Percentiles rank a stretch among this genome's conserved stretches.
Evolutionary conservation across 495 filamentous ascomycete genomes (phyloP).

Genomic region (Parathielavia appendiculata): DNA sequence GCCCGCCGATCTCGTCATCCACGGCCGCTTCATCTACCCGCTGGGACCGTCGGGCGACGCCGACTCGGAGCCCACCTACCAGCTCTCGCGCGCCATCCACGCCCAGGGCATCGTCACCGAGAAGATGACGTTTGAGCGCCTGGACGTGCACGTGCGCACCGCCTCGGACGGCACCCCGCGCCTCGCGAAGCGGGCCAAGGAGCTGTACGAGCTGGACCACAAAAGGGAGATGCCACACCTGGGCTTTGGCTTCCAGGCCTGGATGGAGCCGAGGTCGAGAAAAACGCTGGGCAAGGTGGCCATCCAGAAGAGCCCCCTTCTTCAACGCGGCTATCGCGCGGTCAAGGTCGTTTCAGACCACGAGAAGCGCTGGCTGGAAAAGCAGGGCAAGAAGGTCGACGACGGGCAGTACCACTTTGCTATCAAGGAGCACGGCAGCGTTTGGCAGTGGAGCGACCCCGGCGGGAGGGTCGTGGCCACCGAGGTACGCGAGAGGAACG

Average conservation of each 20-base stretch:
- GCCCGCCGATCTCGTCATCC: constrained; percentile 26
- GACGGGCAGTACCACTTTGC: constrained; percentile 2
- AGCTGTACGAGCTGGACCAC: constrained; percentile 30
- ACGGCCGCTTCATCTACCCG: constrained; percentile 27
- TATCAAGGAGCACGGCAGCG: constrained; percentile 12
- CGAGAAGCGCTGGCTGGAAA: constrained; percentile 1
- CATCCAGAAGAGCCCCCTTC: constrained; percentile 23
- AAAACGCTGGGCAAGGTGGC: constrained; percentile 23
- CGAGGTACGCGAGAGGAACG: constrained; percentile 15
- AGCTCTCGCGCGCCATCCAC: constrained; percentile 30
- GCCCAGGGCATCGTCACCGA: constrained; percentile 16
- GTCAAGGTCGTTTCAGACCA: constrained; percentile 19
- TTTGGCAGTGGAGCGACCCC: constrained; percentile 27
- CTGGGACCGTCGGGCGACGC: constrained; percentile 12
- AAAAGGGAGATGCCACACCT: constrained; percentile 9
- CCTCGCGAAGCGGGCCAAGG: constrained; percentile 17
- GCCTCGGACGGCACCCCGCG: constrained; percentile 20
- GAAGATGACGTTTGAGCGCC: constrained; percentile 27
- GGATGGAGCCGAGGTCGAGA: constrained; percentile 19
- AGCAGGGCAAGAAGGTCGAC: background rate
- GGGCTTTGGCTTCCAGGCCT: constrained; percentile 18
- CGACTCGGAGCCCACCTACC: constrained; percentile 25
- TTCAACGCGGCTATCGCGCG: constrained; percentile 25
- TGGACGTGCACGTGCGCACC: constrained; percentile 27
- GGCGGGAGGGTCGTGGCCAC: constrained; percentile 26